These are phyloP conservation scores for Arbutus unedo DNA, from an alignment of 148 eudicot species.

Conservation along the genomic window DNA sequence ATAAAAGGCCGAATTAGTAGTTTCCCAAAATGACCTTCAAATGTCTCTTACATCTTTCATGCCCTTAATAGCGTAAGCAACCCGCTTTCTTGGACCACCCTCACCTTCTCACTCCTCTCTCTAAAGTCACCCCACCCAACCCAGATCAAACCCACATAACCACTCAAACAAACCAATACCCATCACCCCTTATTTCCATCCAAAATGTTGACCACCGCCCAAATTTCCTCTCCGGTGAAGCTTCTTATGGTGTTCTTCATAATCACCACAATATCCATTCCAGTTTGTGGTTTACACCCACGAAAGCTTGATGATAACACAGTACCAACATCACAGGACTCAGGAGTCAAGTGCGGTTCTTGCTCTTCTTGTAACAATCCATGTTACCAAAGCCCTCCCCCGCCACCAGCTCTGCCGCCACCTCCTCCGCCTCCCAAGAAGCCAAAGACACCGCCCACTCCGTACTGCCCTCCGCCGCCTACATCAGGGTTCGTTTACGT, in stretches of 20 bases:
- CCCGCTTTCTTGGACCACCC: background rate
- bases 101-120: background rate
- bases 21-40: background rate
- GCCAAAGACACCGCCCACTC: conserved; percentile 15
- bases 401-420: conserved; percentile 17
- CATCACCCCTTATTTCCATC: background rate
- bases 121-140: background rate
- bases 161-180: background rate
- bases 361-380: conserved; percentile 21
- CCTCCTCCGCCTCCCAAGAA: conserved; percentile 22
- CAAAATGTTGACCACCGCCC: background rate
- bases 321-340: conserved; percentile 9
- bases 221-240: background rate
- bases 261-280: conserved; percentile 2
- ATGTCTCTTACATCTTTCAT: background rate
- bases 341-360: conserved; percentile 26
- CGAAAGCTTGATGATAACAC: conserved; percentile 29
- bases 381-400: conserved; percentile 20
- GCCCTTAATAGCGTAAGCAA: background rate
- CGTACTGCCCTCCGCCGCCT: conserved; percentile 26
- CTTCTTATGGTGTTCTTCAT: background rate
- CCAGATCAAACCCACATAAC: conserved; percentile 7
- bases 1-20: background rate
- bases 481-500: conserved; percentile 20
- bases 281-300: background rate